Percentiles rank a stretch among this genome's conserved stretches.
Evolutionary conservation across 345 rosid species (phyloP).

Genomic region (Linum tenue): DNA sequence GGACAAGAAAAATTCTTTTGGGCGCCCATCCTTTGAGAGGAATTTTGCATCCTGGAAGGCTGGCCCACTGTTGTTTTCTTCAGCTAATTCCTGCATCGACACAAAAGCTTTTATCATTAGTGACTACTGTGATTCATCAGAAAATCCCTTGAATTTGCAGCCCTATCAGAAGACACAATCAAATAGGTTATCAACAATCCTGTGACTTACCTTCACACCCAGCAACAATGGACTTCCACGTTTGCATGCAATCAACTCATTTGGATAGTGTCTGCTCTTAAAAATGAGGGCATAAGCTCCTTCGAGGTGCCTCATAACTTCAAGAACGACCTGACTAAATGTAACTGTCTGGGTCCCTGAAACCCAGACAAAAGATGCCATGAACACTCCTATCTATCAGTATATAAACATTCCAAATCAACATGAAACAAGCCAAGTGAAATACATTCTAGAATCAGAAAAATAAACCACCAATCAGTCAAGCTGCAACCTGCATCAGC

Average conservation of each 20-base stretch:
- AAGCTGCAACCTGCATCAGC: neutral
- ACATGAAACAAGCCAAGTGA: neutral
- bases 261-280: constrained; percentile 85
- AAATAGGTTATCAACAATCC: neutral
- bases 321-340: constrained; percentile 86
- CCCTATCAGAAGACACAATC: neutral
- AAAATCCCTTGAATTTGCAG: neutral
- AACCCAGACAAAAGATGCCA: constrained; percentile 11
- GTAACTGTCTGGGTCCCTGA: constrained; percentile 61
- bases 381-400: neutral
- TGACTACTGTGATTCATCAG: neutral
- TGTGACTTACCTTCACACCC: constrained; percentile 77
- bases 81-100: constrained; percentile 42
- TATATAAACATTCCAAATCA: neutral
- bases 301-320: constrained; percentile 93
- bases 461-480: neutral
- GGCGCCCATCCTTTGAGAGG: constrained; percentile 49
- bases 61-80: constrained; percentile 38
- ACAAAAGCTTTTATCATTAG: neutral
- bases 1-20: constrained; percentile 75
- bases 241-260: constrained; percentile 93
- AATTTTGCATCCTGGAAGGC: constrained; percentile 55
- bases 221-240: constrained; percentile 89
- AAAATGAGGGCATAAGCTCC: constrained; percentile 98
- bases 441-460: neutral